phyloP scores from a whole-genome alignment of 176 grass and related monocot genomes.

The Hsuehochloa calcarea region DNA sequence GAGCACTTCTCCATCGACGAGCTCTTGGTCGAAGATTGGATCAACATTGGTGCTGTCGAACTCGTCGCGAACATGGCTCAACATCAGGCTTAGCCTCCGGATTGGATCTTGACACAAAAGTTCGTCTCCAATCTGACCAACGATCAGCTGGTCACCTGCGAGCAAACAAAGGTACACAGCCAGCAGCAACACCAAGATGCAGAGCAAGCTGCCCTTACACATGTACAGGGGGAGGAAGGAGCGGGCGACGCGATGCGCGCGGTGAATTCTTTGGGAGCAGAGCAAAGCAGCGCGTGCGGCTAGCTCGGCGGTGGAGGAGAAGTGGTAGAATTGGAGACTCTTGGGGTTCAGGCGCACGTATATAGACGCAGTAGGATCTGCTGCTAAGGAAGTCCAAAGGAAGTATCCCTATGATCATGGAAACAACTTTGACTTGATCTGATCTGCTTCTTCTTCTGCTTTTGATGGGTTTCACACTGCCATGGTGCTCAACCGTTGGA shows the following conservation, averaged over 20 bases:
- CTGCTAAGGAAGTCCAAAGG: background rate
- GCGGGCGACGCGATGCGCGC: background rate
- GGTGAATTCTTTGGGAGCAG: background rate
- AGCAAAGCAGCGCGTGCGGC: background rate
- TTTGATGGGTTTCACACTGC: background rate
- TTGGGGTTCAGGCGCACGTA: background rate
- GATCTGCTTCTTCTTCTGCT: background rate
- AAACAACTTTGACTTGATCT: background rate
- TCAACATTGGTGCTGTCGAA: background rate
- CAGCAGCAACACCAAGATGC: conserved; percentile 3
- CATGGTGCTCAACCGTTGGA: background rate
- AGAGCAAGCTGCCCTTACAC: conserved; percentile 3
- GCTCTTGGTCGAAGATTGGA: background rate
- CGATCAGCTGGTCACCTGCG: background rate
- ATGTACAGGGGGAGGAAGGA: background rate
- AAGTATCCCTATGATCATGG: background rate
- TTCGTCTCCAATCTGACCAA: background rate
- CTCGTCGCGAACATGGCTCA: background rate
- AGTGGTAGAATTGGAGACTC: background rate
- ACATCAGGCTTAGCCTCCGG: background rate
- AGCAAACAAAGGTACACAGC: background rate
- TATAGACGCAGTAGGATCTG: background rate
- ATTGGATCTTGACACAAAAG: conserved; percentile 27
- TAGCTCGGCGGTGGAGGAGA: background rate
- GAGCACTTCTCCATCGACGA: background rate